phyloP scores from a whole-genome alignment of 2,329 filamentous ascomycete species.

The Colletotrichum tropicicola region DNA sequence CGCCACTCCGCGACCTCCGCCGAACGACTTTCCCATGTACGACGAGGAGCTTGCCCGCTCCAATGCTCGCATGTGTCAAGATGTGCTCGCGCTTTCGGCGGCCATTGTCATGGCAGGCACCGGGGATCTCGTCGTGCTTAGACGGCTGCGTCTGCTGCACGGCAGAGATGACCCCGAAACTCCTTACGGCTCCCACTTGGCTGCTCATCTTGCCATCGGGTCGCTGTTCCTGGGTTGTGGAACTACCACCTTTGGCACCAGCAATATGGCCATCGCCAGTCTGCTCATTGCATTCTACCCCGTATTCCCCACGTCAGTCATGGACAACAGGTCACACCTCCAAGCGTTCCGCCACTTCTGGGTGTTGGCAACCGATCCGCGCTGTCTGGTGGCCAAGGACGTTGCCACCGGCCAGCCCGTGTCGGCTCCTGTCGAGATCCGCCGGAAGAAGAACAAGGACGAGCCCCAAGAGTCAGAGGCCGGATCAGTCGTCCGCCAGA shows the following conservation, averaged over 20 bases:
- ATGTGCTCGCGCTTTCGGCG: slow-evolving; percentile 82
- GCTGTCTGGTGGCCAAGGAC: slow-evolving; percentile 89
- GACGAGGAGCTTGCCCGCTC: slow-evolving; percentile 86
- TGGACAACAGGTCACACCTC: slow-evolving; percentile 93
- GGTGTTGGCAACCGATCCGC: slow-evolving; percentile 90
- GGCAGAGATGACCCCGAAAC: slow-evolving; percentile 85
- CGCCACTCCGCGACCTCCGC: slow-evolving; percentile 37
- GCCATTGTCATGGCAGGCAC: slow-evolving; percentile 96
- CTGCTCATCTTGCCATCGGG: slow-evolving; percentile 90
- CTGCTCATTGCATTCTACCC: slow-evolving; percentile 94
- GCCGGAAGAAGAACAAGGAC: slow-evolving; percentile 55
- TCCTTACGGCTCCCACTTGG: slow-evolving; percentile 93
- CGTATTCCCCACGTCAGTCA: slow-evolving; percentile 85
- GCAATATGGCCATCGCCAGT: slow-evolving; percentile 84
- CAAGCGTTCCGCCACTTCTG: slow-evolving; percentile 98
- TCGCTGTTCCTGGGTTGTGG: slow-evolving; percentile 92
- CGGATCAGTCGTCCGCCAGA: slow-evolving; percentile 50
- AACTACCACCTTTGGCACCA: slow-evolving; percentile 90
- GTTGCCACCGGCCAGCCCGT: slow-evolving; percentile 84
- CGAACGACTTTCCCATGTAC: slow-evolving; percentile 60
- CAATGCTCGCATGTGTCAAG: slow-evolving; percentile 90
- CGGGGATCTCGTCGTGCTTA: slow-evolving; percentile 85
- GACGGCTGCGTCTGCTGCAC: slow-evolving; percentile 86
- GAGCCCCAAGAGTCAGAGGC: slow-evolving; percentile 8
- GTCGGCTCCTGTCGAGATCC: slow-evolving; percentile 75